Conservation (phyloP, 441 rosid species). For the Brassica balearica region DNA sequence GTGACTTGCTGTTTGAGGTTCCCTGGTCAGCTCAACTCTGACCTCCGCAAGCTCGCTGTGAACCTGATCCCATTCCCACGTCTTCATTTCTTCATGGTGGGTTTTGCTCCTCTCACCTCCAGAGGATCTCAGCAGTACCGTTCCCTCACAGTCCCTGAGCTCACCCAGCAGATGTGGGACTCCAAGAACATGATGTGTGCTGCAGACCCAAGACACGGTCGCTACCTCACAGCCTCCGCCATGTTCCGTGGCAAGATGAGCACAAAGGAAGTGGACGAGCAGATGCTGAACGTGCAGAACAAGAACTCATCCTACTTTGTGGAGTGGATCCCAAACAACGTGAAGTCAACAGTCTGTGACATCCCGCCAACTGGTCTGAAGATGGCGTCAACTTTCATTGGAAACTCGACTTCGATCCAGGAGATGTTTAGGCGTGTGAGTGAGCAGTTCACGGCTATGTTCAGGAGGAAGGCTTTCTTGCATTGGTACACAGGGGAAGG, state of each 20-base stretch:
- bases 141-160: conserved; percentile 44
- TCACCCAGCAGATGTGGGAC: conserved; percentile 48
- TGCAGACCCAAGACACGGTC: conserved; percentile 61
- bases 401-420: conserved; percentile 63
- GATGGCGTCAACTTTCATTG: conserved; percentile 69
- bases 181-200: conserved; percentile 46
- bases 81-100: no score
- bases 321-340: conserved; percentile 68
- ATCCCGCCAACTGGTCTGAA: conserved; percentile 58
- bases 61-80: no score
- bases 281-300: conserved; percentile 69
- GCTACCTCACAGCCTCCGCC: conserved; percentile 86
- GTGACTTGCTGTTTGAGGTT: no score
- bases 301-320: conserved; percentile 70
- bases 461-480: conserved; percentile 65
- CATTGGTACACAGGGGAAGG: conserved; percentile 68
- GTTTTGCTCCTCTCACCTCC: not conserved
- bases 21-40: no score
- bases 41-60: no score
- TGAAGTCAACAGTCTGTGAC: conserved; percentile 64
- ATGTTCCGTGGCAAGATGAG: conserved; percentile 84
- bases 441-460: conserved; percentile 70
- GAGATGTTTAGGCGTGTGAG: conserved; percentile 67
- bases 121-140: not conserved
- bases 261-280: conserved; percentile 68